A percentile compares a stretch with the other conserved stretches of the same genome.
These are phyloP conservation scores for Haemoproteus tartakovskyi DNA, from an alignment of 169 alveolate genomes.

Conservation along the genomic window DNA sequence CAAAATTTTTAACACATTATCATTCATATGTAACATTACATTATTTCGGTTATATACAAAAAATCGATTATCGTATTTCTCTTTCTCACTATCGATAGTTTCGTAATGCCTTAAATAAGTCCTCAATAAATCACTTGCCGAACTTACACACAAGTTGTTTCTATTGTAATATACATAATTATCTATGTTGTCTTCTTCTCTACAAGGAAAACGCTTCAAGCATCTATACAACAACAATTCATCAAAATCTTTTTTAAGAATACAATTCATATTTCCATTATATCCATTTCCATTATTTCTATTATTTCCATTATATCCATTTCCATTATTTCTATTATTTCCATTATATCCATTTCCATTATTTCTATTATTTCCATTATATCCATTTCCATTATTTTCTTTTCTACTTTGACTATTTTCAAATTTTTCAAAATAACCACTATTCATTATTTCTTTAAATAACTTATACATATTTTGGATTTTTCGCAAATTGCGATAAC, in stretches of 20 bases:
- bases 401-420: no score
- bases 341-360: no score
- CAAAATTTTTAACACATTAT: constrained; percentile 4
- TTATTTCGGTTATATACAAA: constrained; percentile 27
- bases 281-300: no score
- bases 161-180: constrained; percentile 32
- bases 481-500: no score
- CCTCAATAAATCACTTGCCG: not conserved
- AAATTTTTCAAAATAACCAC: no score
- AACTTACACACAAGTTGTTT: not conserved
- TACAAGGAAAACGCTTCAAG: constrained; percentile 34
- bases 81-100: constrained; percentile 5
- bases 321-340: no score
- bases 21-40: constrained; percentile 28
- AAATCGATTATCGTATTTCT: constrained; percentile 6
- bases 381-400: no score
- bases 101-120: constrained; percentile 28
- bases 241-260: not conserved
- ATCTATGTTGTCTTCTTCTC: constrained; percentile 49
- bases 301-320: no score
- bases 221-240: constrained; percentile 4
- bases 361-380: no score
- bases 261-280: no score
- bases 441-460: no score
- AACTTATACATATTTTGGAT: no score